Evolutionary conservation across 2,329 filamentous ascomycete species (phyloP), one percentile per base, ranked within the genome.

Genomic region (Madurella fahalii): DNA sequence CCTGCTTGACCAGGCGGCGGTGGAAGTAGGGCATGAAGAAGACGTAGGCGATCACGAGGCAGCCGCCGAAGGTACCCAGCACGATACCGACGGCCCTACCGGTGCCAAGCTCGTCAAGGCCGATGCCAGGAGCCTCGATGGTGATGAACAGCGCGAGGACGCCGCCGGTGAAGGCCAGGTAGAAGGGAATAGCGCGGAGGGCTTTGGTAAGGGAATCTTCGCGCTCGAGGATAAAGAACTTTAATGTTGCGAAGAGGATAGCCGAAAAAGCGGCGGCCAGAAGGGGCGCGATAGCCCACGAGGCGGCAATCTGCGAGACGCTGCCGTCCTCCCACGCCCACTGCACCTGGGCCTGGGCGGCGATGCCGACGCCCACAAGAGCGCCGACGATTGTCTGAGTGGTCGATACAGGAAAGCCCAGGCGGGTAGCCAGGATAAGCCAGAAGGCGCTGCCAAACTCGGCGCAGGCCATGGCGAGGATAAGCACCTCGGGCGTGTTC

Each of bases 361-460:
- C 52, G 13, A 47, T 45, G 7, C 34, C 81, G 44, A 83, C 81
- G 55, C 81, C 81, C 39, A 84, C 80, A 18, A 80, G 82, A 37
- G 80, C 77, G 42, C 81, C 81, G 46, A 77, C 80, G 61, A 83
- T 82, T 65, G 82, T 84, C 69, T 84, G 81, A 0, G 82, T 83
- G 1, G 82, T 85, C 2, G 81, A 84, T 32, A 85, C 77, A 2
- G 83, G 83, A 1, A 86, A 76, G 46, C 72, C 71, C 18, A 84
- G 77, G 53, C 80, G 79, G 1, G 83, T 84, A 48, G 82, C 82
- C 61, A 86, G 67, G 51, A 86, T 77, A 57, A 87, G 77, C 20
- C 82, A 84, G 58, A 82, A 74, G 18, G 81, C 80, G 41, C 78
- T 77, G 30, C 79, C 81, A 47, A 84, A 72, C 67, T 83, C 80